Evolutionary conservation across 768 basidiomycete species (phyloP), one percentile per base, ranked within the genome.

Genomic region (Mycena leptocephala): DNA sequence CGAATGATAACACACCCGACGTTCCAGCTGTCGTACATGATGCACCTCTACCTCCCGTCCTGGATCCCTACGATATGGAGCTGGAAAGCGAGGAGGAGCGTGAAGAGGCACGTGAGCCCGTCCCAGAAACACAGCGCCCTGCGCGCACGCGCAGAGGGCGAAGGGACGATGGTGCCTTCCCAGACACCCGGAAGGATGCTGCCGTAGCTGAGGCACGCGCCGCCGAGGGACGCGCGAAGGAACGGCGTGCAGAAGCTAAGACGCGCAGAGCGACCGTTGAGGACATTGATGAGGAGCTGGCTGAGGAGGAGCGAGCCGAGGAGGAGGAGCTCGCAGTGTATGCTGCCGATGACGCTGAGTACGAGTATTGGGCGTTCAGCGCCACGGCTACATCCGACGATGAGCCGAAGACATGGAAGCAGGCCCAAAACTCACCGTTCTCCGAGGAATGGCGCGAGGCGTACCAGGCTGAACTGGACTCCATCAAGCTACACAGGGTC

Each of bases 331-430:
- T 56, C n/a, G 51, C n/a, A 16, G 53, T 18, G 5, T 35, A 24
- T 3, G 26, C n/a, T 24, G 53, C 67, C 5, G 53, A 68, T 41
- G 67, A 55, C 9, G 39, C 16, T 22, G 39, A 39, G 37, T 68
- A 56, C 53, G 67, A 68, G 53, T 68, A 68, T 14, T 68, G 67
- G 67, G 67, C 67, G n/a, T 48, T 68, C 20, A 35, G 13, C n/a
- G 35, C 67, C 26, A 24, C 53, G 7, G 64, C 46, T 8, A 33
- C 35, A 9, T n/a, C 33, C 14, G 69, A 61, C 22, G 58, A 70
- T 61, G 69, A 70, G 58, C 69, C 69, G 9, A 70, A 70, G 69
- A 70, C 69, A 5, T 70, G 69, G 63, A 64, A 64, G n/a, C 63
- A 64, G n/a, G 63, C 63, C 1, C 63, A 64, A 22, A 64, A 64